A percentile compares a stretch with the other conserved stretches of the same genome.
Evolutionary conservation across 441 rosid genomes (phyloP).

Genomic region (Croton laevigatus): DNA sequence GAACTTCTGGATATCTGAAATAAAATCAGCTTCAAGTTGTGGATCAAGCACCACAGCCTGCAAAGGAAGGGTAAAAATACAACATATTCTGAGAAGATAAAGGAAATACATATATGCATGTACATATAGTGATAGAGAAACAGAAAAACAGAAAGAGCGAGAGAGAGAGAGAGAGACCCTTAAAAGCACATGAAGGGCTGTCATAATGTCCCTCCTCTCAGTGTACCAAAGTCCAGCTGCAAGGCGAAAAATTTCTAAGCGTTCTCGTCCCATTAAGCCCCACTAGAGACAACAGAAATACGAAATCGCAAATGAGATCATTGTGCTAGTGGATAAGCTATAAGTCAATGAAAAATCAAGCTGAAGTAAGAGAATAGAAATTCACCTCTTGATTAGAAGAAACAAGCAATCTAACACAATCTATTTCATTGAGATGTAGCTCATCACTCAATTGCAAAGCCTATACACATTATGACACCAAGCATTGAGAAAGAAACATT

Average conservation of each 20-base stretch:
- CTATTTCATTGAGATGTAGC: constrained; percentile 88
- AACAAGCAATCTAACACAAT: constrained; percentile 76
- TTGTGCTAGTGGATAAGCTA: constrained; percentile 3
- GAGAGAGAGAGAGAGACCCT: constrained; percentile 48
- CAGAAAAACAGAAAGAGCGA: constrained; percentile 11
- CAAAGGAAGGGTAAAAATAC: constrained; percentile 18
- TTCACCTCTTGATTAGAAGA: constrained; percentile 90
- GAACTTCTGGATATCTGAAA: constrained; percentile 70
- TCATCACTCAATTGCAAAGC: constrained; percentile 85
- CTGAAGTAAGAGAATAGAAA: constrained; percentile 24
- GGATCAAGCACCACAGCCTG: constrained; percentile 95
- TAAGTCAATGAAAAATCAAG: constrained; percentile 13
- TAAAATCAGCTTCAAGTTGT: constrained; percentile 67
- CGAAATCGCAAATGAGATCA: constrained; percentile 12
- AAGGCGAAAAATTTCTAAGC: constrained; percentile 76
- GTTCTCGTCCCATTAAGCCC: constrained; percentile 85
- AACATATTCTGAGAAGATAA: constrained; percentile 4
- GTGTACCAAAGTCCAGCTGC: constrained; percentile 96
- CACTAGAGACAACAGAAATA: constrained; percentile 45
- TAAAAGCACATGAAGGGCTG: constrained; percentile 70
- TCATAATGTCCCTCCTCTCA: constrained; percentile 78
- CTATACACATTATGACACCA: constrained; percentile 33
- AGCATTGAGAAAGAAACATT: constrained; percentile 12
- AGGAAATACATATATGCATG: neutral
- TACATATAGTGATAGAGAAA: neutral